Evolutionary conservation across 2,329 filamentous ascomycete genomes (phyloP).

Genomic region (Fusarium sp.): DNA sequence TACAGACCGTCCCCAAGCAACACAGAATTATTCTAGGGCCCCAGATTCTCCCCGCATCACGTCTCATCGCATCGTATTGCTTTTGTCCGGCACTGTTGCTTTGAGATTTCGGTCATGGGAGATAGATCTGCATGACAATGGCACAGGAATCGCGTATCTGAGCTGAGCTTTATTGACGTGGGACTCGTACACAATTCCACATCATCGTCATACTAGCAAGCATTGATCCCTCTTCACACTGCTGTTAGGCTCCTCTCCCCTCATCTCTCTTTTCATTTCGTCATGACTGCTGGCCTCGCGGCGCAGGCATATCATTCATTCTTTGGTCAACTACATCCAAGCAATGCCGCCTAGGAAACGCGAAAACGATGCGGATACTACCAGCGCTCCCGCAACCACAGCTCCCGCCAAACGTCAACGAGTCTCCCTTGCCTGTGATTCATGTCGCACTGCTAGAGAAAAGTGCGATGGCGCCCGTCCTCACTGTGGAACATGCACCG

Average conservation of each 20-base stretch:
- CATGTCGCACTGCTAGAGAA: conserved; percentile 73
- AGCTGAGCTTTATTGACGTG: conserved; percentile 35
- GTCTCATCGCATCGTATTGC: conserved; percentile 13
- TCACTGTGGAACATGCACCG: conserved; percentile 72
- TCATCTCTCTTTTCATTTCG: conserved; percentile 15
- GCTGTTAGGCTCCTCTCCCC: neutral
- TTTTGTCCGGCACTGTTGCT: neutral
- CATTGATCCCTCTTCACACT: neutral
- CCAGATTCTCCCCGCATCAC: conserved; percentile 41
- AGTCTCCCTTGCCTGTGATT: conserved; percentile 76
- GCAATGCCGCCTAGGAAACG: conserved; percentile 55
- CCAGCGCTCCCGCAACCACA: conserved; percentile 37
- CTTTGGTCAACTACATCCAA: conserved; percentile 27
- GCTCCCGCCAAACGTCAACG: conserved; percentile 65
- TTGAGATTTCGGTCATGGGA: conserved; percentile 17
- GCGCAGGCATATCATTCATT: conserved; percentile 37
- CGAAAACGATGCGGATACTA: conserved; percentile 43
- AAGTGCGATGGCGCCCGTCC: conserved; percentile 78
- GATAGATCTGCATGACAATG: conserved; percentile 24
- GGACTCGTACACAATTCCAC: conserved; percentile 17
- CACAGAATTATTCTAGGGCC: conserved; percentile 37
- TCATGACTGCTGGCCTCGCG: conserved; percentile 40
- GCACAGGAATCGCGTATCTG: conserved; percentile 24
- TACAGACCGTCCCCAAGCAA: conserved; percentile 24
- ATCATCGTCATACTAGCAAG: conserved; percentile 30